Evolutionary conservation across 306 rosid species (phyloP).

Genomic region (Pueraria montana): DNA sequence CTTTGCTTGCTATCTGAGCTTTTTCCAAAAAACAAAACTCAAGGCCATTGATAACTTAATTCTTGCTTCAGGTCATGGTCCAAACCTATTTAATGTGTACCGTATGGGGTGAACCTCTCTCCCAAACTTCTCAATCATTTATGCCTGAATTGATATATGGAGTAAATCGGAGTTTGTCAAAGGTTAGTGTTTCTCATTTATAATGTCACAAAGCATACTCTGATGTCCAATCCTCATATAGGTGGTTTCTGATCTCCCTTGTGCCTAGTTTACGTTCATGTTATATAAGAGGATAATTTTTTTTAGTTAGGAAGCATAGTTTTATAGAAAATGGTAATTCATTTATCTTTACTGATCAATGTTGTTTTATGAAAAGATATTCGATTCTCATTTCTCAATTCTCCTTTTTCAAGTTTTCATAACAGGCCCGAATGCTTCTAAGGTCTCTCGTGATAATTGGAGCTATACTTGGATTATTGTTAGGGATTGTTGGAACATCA

Average conservation of each 20-base stretch:
- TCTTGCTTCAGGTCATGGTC: conserved; percentile 78
- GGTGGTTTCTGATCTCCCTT: conserved; percentile 18
- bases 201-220: conserved; percentile 16
- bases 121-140: conserved; percentile 96
- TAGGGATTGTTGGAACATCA: conserved; percentile 80
- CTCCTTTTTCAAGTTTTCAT: conserved; percentile 31
- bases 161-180: conserved; percentile 68
- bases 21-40: conserved; percentile 17
- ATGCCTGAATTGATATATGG: conserved; percentile 88
- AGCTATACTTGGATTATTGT: conserved; percentile 66
- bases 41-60: conserved; percentile 41
- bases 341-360: conserved; percentile 21
- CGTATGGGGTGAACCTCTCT: conserved; percentile 98
- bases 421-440: conserved; percentile 81
- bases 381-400: conserved; percentile 20
- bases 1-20: conserved; percentile 1
- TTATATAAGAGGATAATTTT: background rate
- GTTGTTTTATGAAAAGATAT: conserved; percentile 20
- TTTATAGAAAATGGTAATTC: conserved; percentile 15
- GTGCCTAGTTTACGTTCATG: conserved; percentile 17
- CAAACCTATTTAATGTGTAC: conserved; percentile 83
- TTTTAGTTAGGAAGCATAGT: conserved; percentile 26
- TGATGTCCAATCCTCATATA: conserved; percentile 28
- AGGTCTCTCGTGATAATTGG: conserved; percentile 86
- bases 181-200: conserved; percentile 67